Evolutionary conservation across 495 filamentous ascomycete species (phyloP).

Genomic region (Xylaria grammica): DNA sequence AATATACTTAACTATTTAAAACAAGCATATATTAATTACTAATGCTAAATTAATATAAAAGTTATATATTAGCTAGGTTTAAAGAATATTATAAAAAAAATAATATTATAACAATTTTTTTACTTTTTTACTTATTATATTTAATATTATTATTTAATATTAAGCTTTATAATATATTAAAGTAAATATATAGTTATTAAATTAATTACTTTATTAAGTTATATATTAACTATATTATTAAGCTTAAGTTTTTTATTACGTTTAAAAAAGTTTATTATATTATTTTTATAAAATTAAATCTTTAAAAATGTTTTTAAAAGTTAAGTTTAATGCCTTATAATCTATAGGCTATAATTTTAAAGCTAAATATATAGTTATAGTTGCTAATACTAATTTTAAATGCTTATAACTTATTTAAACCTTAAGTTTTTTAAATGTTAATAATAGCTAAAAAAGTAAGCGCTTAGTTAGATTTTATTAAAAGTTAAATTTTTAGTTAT

Average conservation of each 20-base stretch:
- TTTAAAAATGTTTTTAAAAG: too few relatives aligned
- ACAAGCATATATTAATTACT: neutral
- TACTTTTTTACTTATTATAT: neutral
- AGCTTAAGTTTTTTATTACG: neutral
- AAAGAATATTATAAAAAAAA: constrained; percentile 4
- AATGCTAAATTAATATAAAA: neutral
- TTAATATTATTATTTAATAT: neutral
- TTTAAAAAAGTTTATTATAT: too few relatives aligned
- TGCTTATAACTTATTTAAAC: too few relatives aligned
- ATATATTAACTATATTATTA: constrained; percentile 6
- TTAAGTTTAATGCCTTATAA: too few relatives aligned
- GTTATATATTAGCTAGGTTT: neutral
- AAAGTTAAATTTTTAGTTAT: too few relatives aligned
- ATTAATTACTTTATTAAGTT: neutral
- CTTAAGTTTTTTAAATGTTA: too few relatives aligned
- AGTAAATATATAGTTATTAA: neutral
- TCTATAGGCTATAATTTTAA: too few relatives aligned
- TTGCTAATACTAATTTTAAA: too few relatives aligned
- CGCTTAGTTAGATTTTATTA: too few relatives aligned
- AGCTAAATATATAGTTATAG: too few relatives aligned
- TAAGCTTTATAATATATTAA: neutral
- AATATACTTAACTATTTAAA: neutral
- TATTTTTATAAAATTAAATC: too few relatives aligned
- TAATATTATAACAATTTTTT: neutral
- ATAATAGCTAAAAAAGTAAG: too few relatives aligned